Evolutionary conservation across 2,329 filamentous ascomycete species (phyloP), one percentile per base, ranked within the genome.

Genomic region (Phialophora tarda): DNA sequence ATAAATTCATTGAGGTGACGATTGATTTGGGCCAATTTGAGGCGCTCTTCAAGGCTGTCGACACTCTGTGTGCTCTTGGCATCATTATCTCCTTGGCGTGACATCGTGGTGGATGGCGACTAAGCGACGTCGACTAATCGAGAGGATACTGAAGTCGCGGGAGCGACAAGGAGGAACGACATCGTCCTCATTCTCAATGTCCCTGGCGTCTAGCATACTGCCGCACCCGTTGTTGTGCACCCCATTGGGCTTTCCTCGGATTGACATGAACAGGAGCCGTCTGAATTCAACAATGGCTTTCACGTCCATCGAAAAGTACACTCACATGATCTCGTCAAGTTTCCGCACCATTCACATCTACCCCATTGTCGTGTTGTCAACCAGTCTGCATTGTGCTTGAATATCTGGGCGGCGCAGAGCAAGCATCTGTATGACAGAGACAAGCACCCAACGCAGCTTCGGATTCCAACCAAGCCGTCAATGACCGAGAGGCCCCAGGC

Each of bases 1-100:
- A 48, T 44, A 14, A 23, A 28, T 24, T 17, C 26, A n/a, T 64
- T 65, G 56, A 11, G 57, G 14, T n/a, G 24, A 24, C 57, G 34
- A 56, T 68, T 68, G 4, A 68, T 38, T 11, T 30, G 28, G 38
- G 65, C 65, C 56, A 55, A 24, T 21, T n/a, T 58, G 38, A 67
- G 38, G 10, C 62, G 65, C 47, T 61, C 57, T 47, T 64, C 53
- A 32, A 67, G 61, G 24, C 48, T 62, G 51, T 64, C 63, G 30
- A 38, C 23, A 30, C 58, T 56, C n/a, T 53, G 47, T 41, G 53
- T 54, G 51, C 38, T 56, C 41, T 48, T 51, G 17, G 51, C 58
- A 14, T 59, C 59, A 34, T 56, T 38, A 6, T 53, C 30, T 50
- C 47, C 57, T 61, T 30, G 44, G 50, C 56, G 38, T 21, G 53